Conservation (phyloP, 2,329 filamentous ascomycete genomes). For the Spiromastix sp. region DNA sequence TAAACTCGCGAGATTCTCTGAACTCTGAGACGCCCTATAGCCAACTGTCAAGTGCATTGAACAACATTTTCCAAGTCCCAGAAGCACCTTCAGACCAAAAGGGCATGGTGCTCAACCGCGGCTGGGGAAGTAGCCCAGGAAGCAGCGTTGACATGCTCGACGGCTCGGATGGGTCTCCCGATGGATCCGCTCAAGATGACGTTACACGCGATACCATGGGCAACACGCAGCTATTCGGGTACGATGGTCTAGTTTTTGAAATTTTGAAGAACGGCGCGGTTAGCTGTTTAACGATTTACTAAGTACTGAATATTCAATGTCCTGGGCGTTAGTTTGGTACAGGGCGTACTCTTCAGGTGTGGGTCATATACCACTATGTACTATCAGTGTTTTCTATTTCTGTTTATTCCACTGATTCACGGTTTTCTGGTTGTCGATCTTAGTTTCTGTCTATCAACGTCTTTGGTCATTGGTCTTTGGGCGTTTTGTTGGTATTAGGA, state of each 20-base stretch:
- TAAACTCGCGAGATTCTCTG: conserved; percentile 36
- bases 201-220: conserved; percentile 46
- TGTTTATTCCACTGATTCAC: no score
- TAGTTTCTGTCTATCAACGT: no score
- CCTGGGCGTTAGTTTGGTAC: no score
- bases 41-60: conserved; percentile 59
- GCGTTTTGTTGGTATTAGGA: no score
- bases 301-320: no score
- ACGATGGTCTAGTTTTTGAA: conserved; percentile 90
- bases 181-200: conserved; percentile 31
- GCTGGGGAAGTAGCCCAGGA: conserved; percentile 83
- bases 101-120: conserved; percentile 78
- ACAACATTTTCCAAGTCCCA: conserved; percentile 55
- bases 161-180: conserved; percentile 68
- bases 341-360: no score
- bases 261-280: conserved; percentile 87
- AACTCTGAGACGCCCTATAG: conserved; percentile 70
- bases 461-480: no score
- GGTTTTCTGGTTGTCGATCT: no score
- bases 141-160: conserved; percentile 79
- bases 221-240: conserved; percentile 81
- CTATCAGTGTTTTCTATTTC: no score
- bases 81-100: conserved; percentile 45
- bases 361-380: no score
- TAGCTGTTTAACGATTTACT: conserved; percentile 83